A percentile compares a stretch with the other conserved stretches of the same genome.
phyloP scores from a whole-genome alignment of 2,329 filamentous ascomycete genomes.

The Hymenoscyphus occultus region DNA sequence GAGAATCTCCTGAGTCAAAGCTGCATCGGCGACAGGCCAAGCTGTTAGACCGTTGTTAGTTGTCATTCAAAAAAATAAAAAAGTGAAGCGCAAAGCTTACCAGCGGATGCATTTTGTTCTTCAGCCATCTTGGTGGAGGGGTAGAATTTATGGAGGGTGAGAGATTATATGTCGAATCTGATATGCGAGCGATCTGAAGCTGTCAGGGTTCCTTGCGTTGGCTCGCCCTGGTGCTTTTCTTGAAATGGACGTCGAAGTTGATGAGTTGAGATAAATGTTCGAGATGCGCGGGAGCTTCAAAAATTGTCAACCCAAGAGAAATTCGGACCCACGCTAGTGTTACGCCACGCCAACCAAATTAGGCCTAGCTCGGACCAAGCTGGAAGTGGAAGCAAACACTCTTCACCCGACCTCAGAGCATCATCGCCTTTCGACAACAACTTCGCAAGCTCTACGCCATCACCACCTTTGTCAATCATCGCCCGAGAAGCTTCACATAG shows the following conservation, averaged over 20 bases:
- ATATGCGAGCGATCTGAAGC: constrained; percentile 10
- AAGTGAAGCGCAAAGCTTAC: constrained; percentile 20
- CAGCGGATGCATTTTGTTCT: constrained; percentile 37
- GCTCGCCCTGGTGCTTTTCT: constrained; percentile 50
- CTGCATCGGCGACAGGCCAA: constrained; percentile 70
- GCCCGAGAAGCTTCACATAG: constrained; percentile 26
- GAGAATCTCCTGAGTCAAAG: constrained; percentile 76
- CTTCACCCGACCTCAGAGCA: constrained; percentile 25
- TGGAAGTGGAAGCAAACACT: constrained; percentile 16
- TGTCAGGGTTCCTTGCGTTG: constrained; percentile 59
- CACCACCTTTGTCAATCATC: constrained; percentile 28
- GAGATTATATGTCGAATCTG: neutral
- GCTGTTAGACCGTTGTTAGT: constrained; percentile 40
- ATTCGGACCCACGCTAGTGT: constrained; percentile 2
- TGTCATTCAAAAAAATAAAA: neutral
- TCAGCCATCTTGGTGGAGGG: constrained; percentile 32
- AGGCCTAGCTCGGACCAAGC: constrained; percentile 11
- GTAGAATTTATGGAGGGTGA: constrained; percentile 6
- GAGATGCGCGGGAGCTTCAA: neutral
- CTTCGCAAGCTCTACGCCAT: constrained; percentile 30
- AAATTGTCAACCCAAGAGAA: constrained; percentile 13
- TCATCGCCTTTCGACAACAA: constrained; percentile 29
- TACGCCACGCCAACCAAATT: constrained; percentile 6
- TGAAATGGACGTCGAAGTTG: constrained; percentile 12
- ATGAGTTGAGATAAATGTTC: neutral